Evolutionary conservation across 2,329 filamentous ascomycete species (phyloP).

Genomic region (Apiospora phragmitis): DNA sequence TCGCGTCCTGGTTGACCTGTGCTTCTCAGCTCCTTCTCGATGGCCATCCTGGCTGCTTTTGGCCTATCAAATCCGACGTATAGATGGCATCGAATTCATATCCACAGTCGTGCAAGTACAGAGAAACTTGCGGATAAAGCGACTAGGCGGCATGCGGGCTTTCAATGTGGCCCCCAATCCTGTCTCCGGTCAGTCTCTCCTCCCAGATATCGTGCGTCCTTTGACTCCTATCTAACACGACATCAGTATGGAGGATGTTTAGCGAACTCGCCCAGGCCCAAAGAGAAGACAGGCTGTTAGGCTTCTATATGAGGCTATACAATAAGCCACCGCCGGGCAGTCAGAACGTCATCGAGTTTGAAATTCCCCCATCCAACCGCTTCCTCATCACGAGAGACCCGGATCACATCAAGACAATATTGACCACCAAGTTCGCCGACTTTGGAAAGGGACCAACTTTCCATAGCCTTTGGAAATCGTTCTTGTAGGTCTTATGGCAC

Average conservation of each 20-base stretch:
- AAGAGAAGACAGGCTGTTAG: neutral
- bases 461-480: constrained; percentile 42
- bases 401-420: constrained; percentile 57
- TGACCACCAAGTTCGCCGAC: constrained; percentile 57
- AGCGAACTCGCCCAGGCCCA: neutral
- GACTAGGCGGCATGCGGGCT: neutral
- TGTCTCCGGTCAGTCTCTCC: neutral
- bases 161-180: neutral
- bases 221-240: neutral
- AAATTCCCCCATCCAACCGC: constrained; percentile 30
- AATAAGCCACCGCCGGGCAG: constrained; percentile 16
- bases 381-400: constrained; percentile 53
- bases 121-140: neutral
- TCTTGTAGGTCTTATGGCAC: constrained; percentile 34
- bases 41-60: neutral
- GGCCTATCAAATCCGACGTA: neutral
- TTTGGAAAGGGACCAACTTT: constrained; percentile 49
- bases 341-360: constrained; percentile 38
- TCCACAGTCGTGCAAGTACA: neutral
- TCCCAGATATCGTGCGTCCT: neutral
- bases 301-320: neutral
- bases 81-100: neutral
- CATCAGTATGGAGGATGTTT: neutral
- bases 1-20: neutral
- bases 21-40: neutral